These are phyloP conservation scores for Collybia mongolica DNA, from an alignment of 768 basidiomycete species.

Conservation along the genomic window DNA sequence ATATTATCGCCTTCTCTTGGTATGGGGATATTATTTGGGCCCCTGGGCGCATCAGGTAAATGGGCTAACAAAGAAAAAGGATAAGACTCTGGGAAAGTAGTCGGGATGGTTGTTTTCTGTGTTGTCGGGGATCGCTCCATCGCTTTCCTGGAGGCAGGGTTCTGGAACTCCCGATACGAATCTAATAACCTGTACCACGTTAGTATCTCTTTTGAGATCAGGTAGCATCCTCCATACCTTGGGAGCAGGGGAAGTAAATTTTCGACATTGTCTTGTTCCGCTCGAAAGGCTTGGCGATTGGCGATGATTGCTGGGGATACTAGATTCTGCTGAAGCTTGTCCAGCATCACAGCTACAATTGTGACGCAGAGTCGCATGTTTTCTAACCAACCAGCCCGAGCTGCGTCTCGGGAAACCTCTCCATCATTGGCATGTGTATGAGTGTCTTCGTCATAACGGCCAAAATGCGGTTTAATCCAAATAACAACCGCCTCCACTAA, in stretches of 20 bases:
- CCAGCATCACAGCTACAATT: slow-evolving; percentile 85
- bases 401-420: slow-evolving; percentile 64
- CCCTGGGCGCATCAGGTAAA: slow-evolving; percentile 53
- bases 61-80: slow-evolving; percentile 82
- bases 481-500: slow-evolving; percentile 86
- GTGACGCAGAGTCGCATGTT: slow-evolving; percentile 87
- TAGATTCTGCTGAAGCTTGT: slow-evolving; percentile 81
- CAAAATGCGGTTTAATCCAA: slow-evolving; percentile 96
- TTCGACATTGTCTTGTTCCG: slow-evolving; percentile 93
- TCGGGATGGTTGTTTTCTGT: slow-evolving; percentile 57
- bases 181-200: slow-evolving; percentile 64
- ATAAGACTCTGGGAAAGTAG: slow-evolving; percentile 92
- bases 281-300: slow-evolving; percentile 60
- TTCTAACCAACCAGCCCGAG: slow-evolving; percentile 88
- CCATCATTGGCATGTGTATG: slow-evolving; percentile 64
- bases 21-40: slow-evolving; percentile 36
- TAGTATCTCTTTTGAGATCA: slow-evolving; percentile 3
- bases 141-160: slow-evolving; percentile 58
- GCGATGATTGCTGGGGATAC: slow-evolving; percentile 62
- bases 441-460: slow-evolving; percentile 82
- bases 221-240: slow-evolving; percentile 45
- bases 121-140: slow-evolving; percentile 68
- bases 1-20: slow-evolving; percentile 45
- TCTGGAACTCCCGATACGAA: slow-evolving; percentile 84
- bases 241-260: slow-evolving; percentile 80